Evolutionary conservation across 2,329 filamentous ascomycete species (phyloP), one percentile per base, ranked within the genome.

Genomic region (Cladosporium oxysporum): DNA sequence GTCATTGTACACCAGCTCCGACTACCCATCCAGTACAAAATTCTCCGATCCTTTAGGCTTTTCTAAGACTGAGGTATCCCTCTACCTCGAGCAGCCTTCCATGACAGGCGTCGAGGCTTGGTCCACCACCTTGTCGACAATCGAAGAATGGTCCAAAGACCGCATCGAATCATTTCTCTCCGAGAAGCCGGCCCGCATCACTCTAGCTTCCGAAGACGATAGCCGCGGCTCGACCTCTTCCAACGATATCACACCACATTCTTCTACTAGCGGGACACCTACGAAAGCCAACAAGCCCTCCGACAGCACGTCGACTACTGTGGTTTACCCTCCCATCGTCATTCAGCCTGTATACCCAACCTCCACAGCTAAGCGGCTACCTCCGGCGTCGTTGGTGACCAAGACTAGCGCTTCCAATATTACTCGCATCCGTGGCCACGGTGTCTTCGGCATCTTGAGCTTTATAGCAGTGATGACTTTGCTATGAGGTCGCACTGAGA

Each of bases 51-150:
- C 52, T 18, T 8, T 55, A 6, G 52, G 52, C 18, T 55, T 33
- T 8, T 31, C 10, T n/a, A 29, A n/a, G 18, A 55, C 52, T 18
- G 52, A 55, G 18, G 52, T 55, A n/a, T 55, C 52, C 18, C 52
- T 55, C 10, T 55, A 55, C 52, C 14, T 21, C n/a, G 18, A 10
- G 3, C 8, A 47, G 7, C 52, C 52, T 29, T 55, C 52, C 28
- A 31, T 55, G 52, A 55, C 52, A 18, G 52, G 28, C 8, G 52
- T 33, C 18, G 52, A 55, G 52, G 52, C 52, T 33, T 55, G 52
- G 52, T 31, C 28, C 16, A 33, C 52, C 52, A 21, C 28, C 26
- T 12, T 55, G 52, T 55, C 52, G 26, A 55, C 26, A 31, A 55
- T 55, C 16, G 29, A 31, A 21, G 52, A 12, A 7, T 55, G 52